These are phyloP conservation scores for Nectriaceae sp. DNA, from an alignment of 2,329 filamentous ascomycete species.

Conservation along the genomic window DNA sequence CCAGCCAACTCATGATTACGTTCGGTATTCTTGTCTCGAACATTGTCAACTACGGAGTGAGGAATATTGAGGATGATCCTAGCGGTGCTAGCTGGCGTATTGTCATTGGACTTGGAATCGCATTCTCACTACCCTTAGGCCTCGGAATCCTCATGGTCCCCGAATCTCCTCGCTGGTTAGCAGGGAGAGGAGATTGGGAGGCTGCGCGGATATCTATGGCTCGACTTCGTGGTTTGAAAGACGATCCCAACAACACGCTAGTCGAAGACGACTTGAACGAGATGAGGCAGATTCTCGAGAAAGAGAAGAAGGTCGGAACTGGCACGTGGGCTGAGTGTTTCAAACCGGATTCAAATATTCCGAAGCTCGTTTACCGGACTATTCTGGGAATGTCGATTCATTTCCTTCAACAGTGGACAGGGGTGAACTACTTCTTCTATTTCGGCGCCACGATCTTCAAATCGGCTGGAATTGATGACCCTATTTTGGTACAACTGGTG, in stretches of 20 bases:
- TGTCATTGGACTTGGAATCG: slow-evolving; percentile 58
- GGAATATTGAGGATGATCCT: slow-evolving; percentile 37
- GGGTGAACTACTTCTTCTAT: slow-evolving; percentile 62
- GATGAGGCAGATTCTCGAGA: slow-evolving; percentile 50
- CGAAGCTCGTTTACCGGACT: slow-evolving; percentile 65
- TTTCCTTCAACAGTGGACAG: slow-evolving; percentile 69
- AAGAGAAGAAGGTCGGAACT: slow-evolving; percentile 45
- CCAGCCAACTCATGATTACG: slow-evolving; percentile 74
- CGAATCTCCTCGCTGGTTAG: slow-evolving; percentile 60
- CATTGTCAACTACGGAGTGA: slow-evolving; percentile 55
- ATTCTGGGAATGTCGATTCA: slow-evolving; percentile 64
- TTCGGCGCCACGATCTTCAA: slow-evolving; percentile 70
- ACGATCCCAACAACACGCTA: slow-evolving; percentile 44
- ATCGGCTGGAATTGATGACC: slow-evolving; percentile 66
- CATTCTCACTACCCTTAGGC: slow-evolving; percentile 54
- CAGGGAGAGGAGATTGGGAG: slow-evolving; percentile 47
- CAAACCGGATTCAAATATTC: slow-evolving; percentile 50
- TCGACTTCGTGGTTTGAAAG: slow-evolving; percentile 52
- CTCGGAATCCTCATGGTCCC: slow-evolving; percentile 55
- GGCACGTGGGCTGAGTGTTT: slow-evolving; percentile 63
- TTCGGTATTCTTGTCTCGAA: slow-evolving; percentile 64
- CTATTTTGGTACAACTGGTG: slow-evolving; percentile 69
- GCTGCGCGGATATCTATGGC: slow-evolving; percentile 52
- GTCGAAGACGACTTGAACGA: slow-evolving; percentile 56
- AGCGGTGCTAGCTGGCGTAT: slow-evolving; percentile 59